These are phyloP conservation scores for Hypsizygus marmoreus DNA, from an alignment of 768 basidiomycete species.

Conservation along the genomic window DNA sequence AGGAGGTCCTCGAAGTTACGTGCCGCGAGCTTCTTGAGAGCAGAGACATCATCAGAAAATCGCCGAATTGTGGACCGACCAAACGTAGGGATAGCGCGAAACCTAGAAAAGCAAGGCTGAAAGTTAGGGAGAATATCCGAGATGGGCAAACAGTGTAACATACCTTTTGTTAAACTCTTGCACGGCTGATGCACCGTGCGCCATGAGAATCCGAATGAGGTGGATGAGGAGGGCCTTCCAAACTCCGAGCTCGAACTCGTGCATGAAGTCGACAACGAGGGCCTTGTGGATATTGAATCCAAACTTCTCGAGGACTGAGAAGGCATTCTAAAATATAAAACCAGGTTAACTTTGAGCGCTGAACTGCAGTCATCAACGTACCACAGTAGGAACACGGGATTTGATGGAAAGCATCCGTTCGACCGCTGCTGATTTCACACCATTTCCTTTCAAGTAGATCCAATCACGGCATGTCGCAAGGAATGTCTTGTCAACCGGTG, in stretches of 20 bases:
- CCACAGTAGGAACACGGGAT: conserved; percentile 27
- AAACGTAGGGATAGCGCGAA: conserved; percentile 11
- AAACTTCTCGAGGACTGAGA: conserved; percentile 5
- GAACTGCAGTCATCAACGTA: conserved; percentile 19
- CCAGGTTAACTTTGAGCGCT: no score
- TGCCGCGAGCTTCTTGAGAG: conserved; percentile 25
- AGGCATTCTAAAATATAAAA: conserved; percentile 14
- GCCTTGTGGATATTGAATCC: conserved; percentile 21
- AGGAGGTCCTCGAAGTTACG: conserved; percentile 32
- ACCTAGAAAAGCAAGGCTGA: not conserved
- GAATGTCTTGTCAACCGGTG: not conserved
- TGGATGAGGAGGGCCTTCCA: conserved; percentile 27
- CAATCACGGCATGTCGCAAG: conserved; percentile 18
- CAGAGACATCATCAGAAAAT: conserved; percentile 25
- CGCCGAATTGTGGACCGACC: conserved; percentile 18
- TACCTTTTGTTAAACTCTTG: not conserved
- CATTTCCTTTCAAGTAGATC: conserved; percentile 23
- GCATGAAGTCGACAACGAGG: conserved; percentile 24
- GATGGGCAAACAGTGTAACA: not conserved
- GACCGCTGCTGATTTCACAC: conserved; percentile 20
- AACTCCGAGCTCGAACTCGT: conserved; percentile 28
- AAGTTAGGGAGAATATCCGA: no score
- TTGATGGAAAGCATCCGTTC: conserved; percentile 18
- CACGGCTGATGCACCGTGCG: not conserved
- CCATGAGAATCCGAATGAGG: conserved; percentile 21